Evolutionary conservation across 495 filamentous ascomycete genomes (phyloP), one percentile per base, ranked within the genome.

Genomic region (Cercophora scortea): DNA sequence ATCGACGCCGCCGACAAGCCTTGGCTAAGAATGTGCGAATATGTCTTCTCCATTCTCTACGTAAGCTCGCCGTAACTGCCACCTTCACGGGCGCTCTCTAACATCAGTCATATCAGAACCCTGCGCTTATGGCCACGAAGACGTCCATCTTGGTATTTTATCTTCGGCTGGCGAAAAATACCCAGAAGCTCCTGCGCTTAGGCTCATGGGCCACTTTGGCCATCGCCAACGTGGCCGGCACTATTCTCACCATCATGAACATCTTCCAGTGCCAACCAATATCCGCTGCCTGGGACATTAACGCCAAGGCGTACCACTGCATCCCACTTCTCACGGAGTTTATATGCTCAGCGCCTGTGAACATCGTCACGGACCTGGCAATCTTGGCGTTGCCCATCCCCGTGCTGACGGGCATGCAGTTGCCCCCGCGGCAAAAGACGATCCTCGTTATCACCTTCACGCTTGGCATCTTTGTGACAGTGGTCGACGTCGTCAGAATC

Each of bases 91-190:
- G 49, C 32, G 47, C 33, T 50, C 32, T 12, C 17, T 17, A 25
- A 9, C 1, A 32, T 19, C 3, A 7, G 32, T 46, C 25, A 25
- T 25, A 25, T 18, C 54, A 95, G 89, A 94, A 96, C 62, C 90
- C 92, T 11, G 86, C 89, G 5, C 77, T 96, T 49, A 89, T 89
- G 85, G 79, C 82, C 1, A 84, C 89, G 45, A 97, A 96, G 70
- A 89, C 89, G 5, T 92, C 88, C n/a, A 89, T 97, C 56, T 78
- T 95, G 46, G 69, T 91, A 52, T 96, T 94, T 65, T 95, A 89
- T 71, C 77, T 95, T 32, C 82, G 85, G 34, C 70, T 95, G 47
- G 85, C 88, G 7, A 84, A 81, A 58, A 83, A 83, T 34, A 84
- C 90, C 41, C 83, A 84, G 57, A 66, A 63, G 55, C 70, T 88